Conservation (phyloP, 1,284 basidiomycete genomes). For the Fistulina hepatica region DNA sequence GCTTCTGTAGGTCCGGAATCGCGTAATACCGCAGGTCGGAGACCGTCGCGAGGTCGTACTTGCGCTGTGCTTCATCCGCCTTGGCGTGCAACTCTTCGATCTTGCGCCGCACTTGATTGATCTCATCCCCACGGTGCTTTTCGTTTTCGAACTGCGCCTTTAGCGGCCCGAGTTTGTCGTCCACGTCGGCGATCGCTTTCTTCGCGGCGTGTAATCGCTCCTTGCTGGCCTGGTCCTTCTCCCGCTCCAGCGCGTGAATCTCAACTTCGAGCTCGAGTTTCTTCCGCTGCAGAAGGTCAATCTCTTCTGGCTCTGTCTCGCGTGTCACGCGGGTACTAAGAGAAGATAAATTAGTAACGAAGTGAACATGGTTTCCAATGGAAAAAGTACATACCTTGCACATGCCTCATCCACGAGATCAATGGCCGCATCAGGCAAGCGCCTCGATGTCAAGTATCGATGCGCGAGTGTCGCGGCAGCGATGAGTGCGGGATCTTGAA, state of each 20-base stretch:
- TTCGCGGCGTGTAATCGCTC: conserved; percentile 73
- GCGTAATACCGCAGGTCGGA: conserved; percentile 92
- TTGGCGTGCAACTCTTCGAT: conserved; percentile 92
- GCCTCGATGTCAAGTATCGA: conserved; percentile 82
- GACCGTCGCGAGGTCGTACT: conserved; percentile 74
- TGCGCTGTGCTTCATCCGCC: conserved; percentile 89
- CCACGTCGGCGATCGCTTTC: conserved; percentile 77
- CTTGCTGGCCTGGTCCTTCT: conserved; percentile 87
- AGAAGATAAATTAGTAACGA: conserved; percentile 16
- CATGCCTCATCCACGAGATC: conserved; percentile 92
- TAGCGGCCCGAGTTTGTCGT: conserved; percentile 85
- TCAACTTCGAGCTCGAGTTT: conserved; percentile 94
- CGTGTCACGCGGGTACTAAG: conserved; percentile 79
- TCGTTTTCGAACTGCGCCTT: conserved; percentile 86
- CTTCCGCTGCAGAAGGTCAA: conserved; percentile 88
- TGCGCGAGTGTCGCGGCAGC: conserved; percentile 88
- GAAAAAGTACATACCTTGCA: conserved; percentile 46
- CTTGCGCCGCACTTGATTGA: conserved; percentile 69
- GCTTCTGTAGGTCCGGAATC: conserved; percentile 81
- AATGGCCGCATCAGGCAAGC: conserved; percentile 86
- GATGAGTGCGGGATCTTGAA: conserved; percentile 85
- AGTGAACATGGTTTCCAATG: not conserved
- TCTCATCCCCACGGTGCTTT: conserved; percentile 79
- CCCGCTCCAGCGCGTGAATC: conserved; percentile 88
- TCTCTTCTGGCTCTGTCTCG: conserved; percentile 90